These are phyloP conservation scores for Sarcocystis neurona DNA, from an alignment of 169 alveolate species.

Conservation along the genomic window DNA sequence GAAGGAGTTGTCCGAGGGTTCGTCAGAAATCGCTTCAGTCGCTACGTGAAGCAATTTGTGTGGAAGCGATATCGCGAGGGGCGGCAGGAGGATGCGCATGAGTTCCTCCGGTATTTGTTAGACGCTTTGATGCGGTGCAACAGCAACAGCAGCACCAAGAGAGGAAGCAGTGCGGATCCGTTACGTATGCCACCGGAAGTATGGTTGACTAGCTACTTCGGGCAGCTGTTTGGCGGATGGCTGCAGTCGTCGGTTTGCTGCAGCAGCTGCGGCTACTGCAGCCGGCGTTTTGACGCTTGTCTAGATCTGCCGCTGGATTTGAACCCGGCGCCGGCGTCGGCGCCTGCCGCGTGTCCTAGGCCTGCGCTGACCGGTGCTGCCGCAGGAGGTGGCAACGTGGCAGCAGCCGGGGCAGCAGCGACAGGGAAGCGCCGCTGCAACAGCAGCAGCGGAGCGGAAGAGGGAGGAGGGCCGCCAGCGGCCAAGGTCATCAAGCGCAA, in stretches of 20 bases:
- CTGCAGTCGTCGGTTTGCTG: conserved; percentile 70
- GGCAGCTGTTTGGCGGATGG: conserved; percentile 75
- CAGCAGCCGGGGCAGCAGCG: not conserved
- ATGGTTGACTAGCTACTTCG: conserved; percentile 70
- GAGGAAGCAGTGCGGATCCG: not conserved
- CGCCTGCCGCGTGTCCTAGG: conserved; percentile 5
- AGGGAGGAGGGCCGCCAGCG: too few relatives aligned
- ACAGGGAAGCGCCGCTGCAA: conserved; percentile 15
- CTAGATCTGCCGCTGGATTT: conserved; percentile 72
- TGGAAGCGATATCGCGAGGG: conserved; percentile 71
- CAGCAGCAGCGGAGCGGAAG: not conserved
- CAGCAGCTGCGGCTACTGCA: conserved; percentile 60
- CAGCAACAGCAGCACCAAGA: conserved; percentile 38
- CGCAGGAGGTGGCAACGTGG: not conserved
- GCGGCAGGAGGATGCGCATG: conserved; percentile 76
- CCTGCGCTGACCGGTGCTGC: not conserved
- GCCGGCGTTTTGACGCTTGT: conserved; percentile 71
- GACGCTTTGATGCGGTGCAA: conserved; percentile 67
- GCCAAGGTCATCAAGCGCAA: too few relatives aligned
- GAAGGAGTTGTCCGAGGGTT: conserved; percentile 36
- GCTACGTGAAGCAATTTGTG: conserved; percentile 67
- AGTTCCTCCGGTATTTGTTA: conserved; percentile 68
- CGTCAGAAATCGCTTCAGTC: conserved; percentile 47
- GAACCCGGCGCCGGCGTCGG: conserved; percentile 49
- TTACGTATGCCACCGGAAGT: conserved; percentile 64